Conservation (phyloP, 1,284 basidiomycete genomes). For the Volvariella volvacea region DNA sequence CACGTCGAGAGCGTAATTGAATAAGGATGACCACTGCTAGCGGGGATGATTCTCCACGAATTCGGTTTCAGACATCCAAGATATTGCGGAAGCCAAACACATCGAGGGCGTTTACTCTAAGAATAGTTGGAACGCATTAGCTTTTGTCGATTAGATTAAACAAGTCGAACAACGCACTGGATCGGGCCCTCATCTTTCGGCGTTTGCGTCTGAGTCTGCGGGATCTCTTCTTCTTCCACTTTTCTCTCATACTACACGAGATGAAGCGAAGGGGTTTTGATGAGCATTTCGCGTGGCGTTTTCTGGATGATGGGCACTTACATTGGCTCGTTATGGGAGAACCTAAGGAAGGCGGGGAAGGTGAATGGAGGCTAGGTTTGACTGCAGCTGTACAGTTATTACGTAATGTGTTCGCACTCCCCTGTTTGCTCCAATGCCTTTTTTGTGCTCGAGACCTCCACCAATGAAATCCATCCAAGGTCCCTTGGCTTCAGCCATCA, state of each 20-base stretch:
- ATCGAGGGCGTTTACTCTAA: slow-evolving; percentile 33
- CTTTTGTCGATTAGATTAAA: background rate
- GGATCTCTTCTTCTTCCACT: slow-evolving; percentile 89
- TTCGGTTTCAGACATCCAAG: slow-evolving; percentile 12
- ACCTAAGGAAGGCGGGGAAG: slow-evolving; percentile 15
- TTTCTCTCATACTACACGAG: slow-evolving; percentile 77
- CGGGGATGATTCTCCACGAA: too few relatives aligned
- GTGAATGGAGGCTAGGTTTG: slow-evolving; percentile 11
- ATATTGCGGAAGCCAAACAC: slow-evolving; percentile 19
- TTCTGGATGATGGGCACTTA: slow-evolving; percentile 17
- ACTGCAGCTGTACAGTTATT: slow-evolving; percentile 45
- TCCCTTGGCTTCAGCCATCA: too few relatives aligned
- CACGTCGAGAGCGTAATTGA: background rate
- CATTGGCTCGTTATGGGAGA: slow-evolving; percentile 28
- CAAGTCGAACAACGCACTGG: slow-evolving; percentile 51
- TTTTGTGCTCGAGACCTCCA: slow-evolving; percentile 2
- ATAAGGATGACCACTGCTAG: background rate
- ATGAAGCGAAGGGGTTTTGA: background rate
- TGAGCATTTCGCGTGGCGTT: background rate
- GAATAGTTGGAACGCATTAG: background rate
- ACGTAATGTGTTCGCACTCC: slow-evolving; percentile 14
- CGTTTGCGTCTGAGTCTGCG: slow-evolving; percentile 83
- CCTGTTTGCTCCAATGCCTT: too few relatives aligned
- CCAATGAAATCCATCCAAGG: background rate
- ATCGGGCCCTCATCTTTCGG: slow-evolving; percentile 88